Conservation (phyloP, 306 rosid genomes). For the Alnus rubra region DNA sequence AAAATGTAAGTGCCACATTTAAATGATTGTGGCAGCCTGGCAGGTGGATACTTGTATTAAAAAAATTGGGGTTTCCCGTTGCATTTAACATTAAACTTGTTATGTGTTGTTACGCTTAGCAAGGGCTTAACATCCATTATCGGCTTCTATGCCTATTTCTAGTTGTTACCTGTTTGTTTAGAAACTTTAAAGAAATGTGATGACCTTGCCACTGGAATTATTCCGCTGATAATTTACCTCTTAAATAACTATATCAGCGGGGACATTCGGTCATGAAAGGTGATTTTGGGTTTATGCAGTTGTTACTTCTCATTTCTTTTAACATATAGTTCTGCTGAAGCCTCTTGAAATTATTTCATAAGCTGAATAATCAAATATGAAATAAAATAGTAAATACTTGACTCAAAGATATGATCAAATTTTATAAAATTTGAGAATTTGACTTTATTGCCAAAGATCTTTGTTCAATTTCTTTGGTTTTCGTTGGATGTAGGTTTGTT, state of each 20-base stretch:
- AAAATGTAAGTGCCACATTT: background rate
- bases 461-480: background rate
- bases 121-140: background rate
- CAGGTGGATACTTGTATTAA: background rate
- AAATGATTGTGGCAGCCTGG: background rate
- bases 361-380: background rate
- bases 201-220: background rate
- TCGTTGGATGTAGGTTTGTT: background rate
- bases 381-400: background rate
- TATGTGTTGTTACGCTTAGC: background rate
- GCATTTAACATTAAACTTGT: background rate
- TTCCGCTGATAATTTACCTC: background rate
- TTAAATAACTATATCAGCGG: background rate
- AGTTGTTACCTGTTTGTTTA: background rate
- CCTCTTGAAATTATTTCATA: background rate
- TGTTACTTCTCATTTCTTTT: background rate
- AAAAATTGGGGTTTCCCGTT: background rate
- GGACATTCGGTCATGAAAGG: background rate
- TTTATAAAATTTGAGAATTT: background rate
- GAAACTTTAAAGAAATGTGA: background rate
- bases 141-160: background rate
- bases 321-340: background rate
- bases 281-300: background rate
- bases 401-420: background rate
- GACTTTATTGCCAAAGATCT: background rate